Evolutionary conservation across 768 basidiomycete species (phyloP), one percentile per base, ranked within the genome.

Genomic region (Inosperma sp.): DNA sequence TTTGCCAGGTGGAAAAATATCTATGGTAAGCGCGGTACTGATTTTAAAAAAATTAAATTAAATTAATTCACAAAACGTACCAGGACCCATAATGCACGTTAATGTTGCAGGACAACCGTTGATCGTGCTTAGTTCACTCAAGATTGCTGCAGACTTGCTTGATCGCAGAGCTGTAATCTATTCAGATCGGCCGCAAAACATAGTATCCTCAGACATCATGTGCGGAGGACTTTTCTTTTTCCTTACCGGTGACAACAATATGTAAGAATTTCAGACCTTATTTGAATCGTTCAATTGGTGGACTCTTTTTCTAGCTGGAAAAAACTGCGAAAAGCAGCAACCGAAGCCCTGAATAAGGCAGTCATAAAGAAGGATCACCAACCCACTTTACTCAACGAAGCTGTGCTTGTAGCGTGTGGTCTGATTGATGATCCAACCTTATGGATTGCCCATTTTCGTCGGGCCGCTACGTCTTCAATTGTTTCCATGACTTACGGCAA

Each of bases 91-190:
- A 10, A 53, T 64, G 3, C 67, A n/a, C n/a, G n/a, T n/a, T n/a
- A n/a, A n/a, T n/a, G n/a, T n/a, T n/a, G n/a, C n/a, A n/a, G n/a
- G n/a, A 71, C 40, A 73, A 37, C 66, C 70, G 48, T 60, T 72
- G 10, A 21, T 72, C 9, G 16, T 72, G 31, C 37, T 72, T 25
- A 73, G 72, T 53, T 61, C 54, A 3, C 54, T 40, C 34, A 50
- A 61, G n/a, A 34, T n/a, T n/a, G n/a, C n/a, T n/a, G n/a, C n/a
- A n/a, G n/a, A n/a, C n/a, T n/a, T n/a, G n/a, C n/a, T n/a, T 56
- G 13, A 68, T 71, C 4, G 25, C 63, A 25, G 72, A 74, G 70
- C 72, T 25, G 55, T 67, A 39, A 59, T 64, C 29, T 73, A 75
- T 51, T 73, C 72, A 13, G 73, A 75, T 54, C 27, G 57, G 29